Evolutionary conservation across 345 rosid species (phyloP).

Genomic region (Citrus hindsii): DNA sequence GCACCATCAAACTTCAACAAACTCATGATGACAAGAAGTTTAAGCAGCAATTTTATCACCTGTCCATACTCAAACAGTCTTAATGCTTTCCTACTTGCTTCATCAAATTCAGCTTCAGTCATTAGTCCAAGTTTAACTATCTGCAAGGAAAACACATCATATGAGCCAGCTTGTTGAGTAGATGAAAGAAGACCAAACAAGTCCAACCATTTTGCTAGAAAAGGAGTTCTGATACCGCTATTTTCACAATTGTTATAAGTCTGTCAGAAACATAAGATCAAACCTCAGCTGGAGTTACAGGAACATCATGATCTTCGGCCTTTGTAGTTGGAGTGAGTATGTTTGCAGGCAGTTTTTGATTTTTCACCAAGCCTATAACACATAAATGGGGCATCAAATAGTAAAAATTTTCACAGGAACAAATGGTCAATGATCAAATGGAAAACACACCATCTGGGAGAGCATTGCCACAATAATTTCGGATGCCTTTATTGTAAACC

Average conservation of each 20-base stretch:
- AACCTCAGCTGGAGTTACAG: conserved; percentile 74
- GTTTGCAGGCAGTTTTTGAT: conserved; percentile 64
- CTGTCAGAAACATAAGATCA: background rate
- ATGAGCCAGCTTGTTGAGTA: conserved; percentile 7
- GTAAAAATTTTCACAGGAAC: background rate
- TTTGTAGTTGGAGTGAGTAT: conserved; percentile 89
- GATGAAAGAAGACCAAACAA: background rate
- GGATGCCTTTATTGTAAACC: conserved; percentile 71
- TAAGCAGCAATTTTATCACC: conserved; percentile 37
- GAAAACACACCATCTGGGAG: conserved; percentile 66
- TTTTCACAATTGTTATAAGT: background rate
- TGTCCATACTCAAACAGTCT: conserved; percentile 88
- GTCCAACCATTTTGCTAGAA: background rate
- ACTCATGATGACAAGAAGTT: background rate
- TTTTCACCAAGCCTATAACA: conserved; percentile 61
- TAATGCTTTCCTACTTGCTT: conserved; percentile 78
- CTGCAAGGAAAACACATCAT: conserved; percentile 39
- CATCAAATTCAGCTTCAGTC: conserved; percentile 80
- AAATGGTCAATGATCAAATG: conserved; percentile 1
- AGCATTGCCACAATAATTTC: conserved; percentile 81
- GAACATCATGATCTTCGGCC: conserved; percentile 83
- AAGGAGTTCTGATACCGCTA: background rate
- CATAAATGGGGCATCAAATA: background rate
- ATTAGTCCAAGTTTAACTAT: conserved; percentile 72
- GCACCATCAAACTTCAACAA: background rate